Evolutionary conservation across 1,284 basidiomycete species (phyloP).

Genomic region (Fomitopsis palustris): DNA sequence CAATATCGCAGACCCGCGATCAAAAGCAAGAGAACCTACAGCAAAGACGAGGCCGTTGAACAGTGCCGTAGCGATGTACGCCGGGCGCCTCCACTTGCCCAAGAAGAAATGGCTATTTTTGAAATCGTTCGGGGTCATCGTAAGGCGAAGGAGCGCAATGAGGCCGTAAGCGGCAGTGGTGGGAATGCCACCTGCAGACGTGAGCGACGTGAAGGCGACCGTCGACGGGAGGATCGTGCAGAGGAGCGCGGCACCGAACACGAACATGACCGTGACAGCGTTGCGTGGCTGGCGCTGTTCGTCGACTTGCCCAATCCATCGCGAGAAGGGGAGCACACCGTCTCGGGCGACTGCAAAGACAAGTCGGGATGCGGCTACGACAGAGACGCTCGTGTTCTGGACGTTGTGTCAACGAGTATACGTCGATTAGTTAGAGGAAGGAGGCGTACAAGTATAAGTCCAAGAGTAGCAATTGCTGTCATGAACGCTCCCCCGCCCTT

Average conservation of each 20-base stretch:
- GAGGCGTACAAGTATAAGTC: constrained; percentile 66
- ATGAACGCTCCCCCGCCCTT: constrained; percentile 77
- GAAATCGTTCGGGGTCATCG: constrained; percentile 74
- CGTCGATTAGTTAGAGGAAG: not conserved
- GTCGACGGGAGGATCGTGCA: constrained; percentile 84
- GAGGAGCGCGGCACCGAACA: constrained; percentile 68
- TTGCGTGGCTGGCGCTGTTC: constrained; percentile 69
- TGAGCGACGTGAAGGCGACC: constrained; percentile 83
- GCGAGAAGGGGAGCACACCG: constrained; percentile 77
- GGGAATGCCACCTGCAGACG: constrained; percentile 78
- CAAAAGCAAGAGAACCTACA: constrained; percentile 39
- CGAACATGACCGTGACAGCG: constrained; percentile 78
- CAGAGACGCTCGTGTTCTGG: constrained; percentile 79
- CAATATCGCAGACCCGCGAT: not conserved
- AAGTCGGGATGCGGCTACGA: constrained; percentile 82
- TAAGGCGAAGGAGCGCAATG: constrained; percentile 68
- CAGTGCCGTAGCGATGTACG: constrained; percentile 61
- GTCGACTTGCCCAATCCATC: constrained; percentile 77
- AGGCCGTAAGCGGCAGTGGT: constrained; percentile 82
- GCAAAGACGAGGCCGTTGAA: constrained; percentile 76
- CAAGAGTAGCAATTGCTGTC: constrained; percentile 76
- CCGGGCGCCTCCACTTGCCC: constrained; percentile 60
- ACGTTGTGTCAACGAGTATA: not conserved
- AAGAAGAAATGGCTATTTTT: constrained; percentile 67
- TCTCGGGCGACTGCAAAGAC: constrained; percentile 87